phyloP scores from a whole-genome alignment of 192 early-diverging fungal species.

The Coemansia sp. region DNA sequence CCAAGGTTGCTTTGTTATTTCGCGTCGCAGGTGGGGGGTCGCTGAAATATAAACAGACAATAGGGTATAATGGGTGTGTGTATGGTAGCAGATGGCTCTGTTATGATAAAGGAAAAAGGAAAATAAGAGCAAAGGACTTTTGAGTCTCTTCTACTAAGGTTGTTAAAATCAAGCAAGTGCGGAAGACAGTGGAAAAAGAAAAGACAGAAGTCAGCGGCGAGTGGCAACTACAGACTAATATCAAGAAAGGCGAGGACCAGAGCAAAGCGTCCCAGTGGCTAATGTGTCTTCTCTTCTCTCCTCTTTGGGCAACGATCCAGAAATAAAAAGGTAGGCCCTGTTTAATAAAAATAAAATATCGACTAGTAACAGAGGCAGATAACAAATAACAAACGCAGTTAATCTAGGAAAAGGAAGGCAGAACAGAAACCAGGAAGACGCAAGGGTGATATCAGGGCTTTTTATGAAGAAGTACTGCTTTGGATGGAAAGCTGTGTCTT shows the following conservation, averaged over 20 bases:
- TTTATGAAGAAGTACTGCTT: conserved; percentile 10
- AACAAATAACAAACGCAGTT: conserved; percentile 10
- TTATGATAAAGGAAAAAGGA: neutral
- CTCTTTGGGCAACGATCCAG: neutral
- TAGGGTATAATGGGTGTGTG: no score
- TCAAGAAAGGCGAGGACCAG: neutral
- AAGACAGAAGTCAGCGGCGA: neutral
- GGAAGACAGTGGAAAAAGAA: neutral
- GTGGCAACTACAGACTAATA: conserved; percentile 5
- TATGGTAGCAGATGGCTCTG: neutral
- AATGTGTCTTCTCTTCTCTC: neutral
- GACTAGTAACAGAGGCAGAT: conserved; percentile 1
- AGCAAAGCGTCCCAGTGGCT: neutral
- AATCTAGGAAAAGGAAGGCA: neutral
- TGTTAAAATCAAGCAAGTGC: neutral
- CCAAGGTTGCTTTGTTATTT: neutral
- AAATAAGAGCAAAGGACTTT: neutral
- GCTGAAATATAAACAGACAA: neutral
- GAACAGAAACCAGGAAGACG: conserved; percentile 4
- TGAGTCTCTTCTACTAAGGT: neutral
- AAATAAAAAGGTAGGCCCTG: conserved; percentile 4
- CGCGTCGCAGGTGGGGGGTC: neutral
- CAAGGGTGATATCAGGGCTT: conserved; percentile 10
- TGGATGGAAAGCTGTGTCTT: neutral
- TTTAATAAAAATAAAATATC: neutral